phyloP scores from a whole-genome alignment of 768 basidiomycete genomes.

The Strobilomyces echinocephalus region DNA sequence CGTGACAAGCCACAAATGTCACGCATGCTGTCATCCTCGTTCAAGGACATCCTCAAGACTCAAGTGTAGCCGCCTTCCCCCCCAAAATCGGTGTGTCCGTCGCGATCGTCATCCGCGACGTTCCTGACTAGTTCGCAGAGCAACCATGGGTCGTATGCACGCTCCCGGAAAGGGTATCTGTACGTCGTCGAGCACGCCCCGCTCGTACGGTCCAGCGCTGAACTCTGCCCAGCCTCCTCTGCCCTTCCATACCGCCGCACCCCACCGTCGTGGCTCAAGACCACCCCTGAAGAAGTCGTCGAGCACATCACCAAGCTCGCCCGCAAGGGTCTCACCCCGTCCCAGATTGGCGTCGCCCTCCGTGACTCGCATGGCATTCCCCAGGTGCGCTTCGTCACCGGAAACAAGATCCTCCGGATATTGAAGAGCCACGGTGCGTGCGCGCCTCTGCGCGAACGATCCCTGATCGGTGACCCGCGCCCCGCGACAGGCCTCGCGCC shows the following conservation, averaged over 20 bases:
- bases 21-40: slow-evolving; percentile 29
- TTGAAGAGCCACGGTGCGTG: slow-evolving; percentile 86
- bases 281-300: slow-evolving; percentile 88
- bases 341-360: slow-evolving; percentile 96
- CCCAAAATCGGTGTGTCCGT: slow-evolving; percentile 35
- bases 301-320: slow-evolving; percentile 98
- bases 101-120: slow-evolving; percentile 3
- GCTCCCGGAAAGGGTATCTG: slow-evolving; percentile 99
- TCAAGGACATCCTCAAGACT: background rate
- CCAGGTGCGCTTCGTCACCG: slow-evolving; percentile 96
- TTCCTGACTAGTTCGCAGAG: slow-evolving; percentile 27
- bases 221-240: slow-evolving; percentile 51
- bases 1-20: slow-evolving; percentile 31
- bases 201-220: slow-evolving; percentile 34
- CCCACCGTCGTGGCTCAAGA: slow-evolving; percentile 95
- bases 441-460: background rate
- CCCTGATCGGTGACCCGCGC: background rate
- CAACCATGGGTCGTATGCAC: slow-evolving; percentile 95
- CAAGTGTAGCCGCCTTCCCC: background rate
- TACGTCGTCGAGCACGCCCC: slow-evolving; percentile 39
- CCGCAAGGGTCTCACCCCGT: slow-evolving; percentile 95
- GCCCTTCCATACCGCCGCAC: slow-evolving; percentile 96
- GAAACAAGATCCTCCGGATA: slow-evolving; percentile 99
- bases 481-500: slow-evolving; percentile 77
- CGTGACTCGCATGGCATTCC: slow-evolving; percentile 98